Percentiles rank a stretch among this genome's conserved stretches.
Evolutionary conservation across 2,329 filamentous ascomycete species (phyloP).

Genomic region (Blumeriella jaapii): DNA sequence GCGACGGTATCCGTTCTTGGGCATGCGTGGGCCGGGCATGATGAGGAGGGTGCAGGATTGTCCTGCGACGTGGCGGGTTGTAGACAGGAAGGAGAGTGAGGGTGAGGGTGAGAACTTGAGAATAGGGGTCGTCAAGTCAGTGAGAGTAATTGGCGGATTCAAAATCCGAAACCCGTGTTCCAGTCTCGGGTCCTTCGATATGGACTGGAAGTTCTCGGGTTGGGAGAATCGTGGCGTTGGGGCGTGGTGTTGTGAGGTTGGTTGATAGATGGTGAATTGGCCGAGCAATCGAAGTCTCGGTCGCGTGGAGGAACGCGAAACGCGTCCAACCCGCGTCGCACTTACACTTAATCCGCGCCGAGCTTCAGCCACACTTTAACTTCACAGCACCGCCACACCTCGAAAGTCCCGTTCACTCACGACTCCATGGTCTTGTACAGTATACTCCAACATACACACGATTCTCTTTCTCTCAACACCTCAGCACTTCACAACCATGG

Average conservation of each 20-base stretch:
- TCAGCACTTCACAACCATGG: conserved; percentile 20
- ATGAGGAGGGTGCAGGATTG: conserved; percentile 21
- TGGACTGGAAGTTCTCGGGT: too few relatives aligned
- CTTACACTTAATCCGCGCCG: conserved; percentile 4
- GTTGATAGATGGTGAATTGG: background rate
- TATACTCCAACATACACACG: background rate
- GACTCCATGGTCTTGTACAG: too few relatives aligned
- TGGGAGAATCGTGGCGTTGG: background rate
- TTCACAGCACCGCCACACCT: too few relatives aligned
- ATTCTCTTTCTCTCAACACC: too few relatives aligned
- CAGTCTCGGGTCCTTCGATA: too few relatives aligned
- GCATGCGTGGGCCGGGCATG: conserved; percentile 48
- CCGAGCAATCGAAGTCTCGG: background rate
- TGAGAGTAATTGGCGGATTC: too few relatives aligned
- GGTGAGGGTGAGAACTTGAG: too few relatives aligned
- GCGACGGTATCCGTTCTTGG: conserved; percentile 56
- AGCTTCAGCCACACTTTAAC: background rate
- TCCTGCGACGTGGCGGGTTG: conserved; percentile 6
- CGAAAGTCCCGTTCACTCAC: too few relatives aligned
- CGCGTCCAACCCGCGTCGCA: conserved; percentile 9
- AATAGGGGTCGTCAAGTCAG: too few relatives aligned
- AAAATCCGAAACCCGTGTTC: too few relatives aligned
- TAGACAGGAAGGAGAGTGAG: conserved; percentile 7
- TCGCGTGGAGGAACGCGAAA: conserved; percentile 2
- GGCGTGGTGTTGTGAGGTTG: conserved; percentile 2